Base-by-base conservation (phyloP, 257 asterid species). In the Salvia hispanica region DNA sequence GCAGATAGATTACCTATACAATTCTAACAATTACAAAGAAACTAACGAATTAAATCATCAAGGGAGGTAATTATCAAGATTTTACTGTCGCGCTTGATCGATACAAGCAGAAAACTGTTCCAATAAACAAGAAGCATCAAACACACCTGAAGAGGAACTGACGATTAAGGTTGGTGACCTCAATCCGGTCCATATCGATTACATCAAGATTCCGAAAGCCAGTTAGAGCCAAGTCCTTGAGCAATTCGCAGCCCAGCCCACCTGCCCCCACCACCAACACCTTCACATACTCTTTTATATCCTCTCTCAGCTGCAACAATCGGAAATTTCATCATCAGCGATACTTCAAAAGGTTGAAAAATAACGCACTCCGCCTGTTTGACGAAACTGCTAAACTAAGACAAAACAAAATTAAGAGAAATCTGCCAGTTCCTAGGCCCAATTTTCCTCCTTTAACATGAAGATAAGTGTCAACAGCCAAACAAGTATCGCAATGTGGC, bases 211-310 rank as follows among this genome's bases (percentile, higher is more conserved):
- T 88, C 9, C 67, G 82, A 75, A 94, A 94, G 43, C 99, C 99
- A 9, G 96, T 82, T 52, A 94, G 75, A 15, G 99, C 97, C 88
- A 94, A 83, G 72, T 94, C 99, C 86, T 94, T 91, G 0, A 91
- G 88, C 86, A 94, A 84, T 67, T 94, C 99, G 77, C 97, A 91
- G 66, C 99, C 99, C 79, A 94, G 85, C 47, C 99, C 99, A 74
- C 97, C 99, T 13, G 97, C 97, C 44, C 99, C 99, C 64, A 91
- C 95, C 81, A 91, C 97, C 89, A 94, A 82, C 45, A 91, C 88
- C 64, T 71, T 94, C 66, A 74, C 91, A 74, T 73, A 84, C 77
- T 90, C 95, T 77, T 84, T 91, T 34, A 94, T 71, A 72, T 85
- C 99, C 47, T 84, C 95, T 57, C 96, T 86, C 83, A 91, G 79